Base-by-base conservation (phyloP, 2,329 filamentous ascomycete species). In the Ceratocystis variospora region DNA sequence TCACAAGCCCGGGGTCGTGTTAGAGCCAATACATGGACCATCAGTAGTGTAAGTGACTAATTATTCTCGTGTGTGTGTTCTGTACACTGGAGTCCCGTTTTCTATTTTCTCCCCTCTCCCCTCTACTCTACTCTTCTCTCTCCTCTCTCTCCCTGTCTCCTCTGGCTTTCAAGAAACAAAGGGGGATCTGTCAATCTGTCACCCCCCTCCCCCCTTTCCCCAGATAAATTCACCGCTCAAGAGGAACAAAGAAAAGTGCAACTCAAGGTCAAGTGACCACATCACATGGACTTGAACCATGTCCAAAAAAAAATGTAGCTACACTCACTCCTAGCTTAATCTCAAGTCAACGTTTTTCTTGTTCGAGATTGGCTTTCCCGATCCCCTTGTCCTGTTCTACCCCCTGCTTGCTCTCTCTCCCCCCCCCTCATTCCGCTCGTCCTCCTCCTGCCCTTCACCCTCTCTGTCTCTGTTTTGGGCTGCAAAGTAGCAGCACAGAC, bases 21-120 rank as follows among this genome's bases (percentile, higher is more conserved):
- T 33, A 65, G 66, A 67, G 66, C 57, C 37, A 65, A 67, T 46
- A 67, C 63, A 22, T 67, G 57, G 63, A 62, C 63, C 12, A 67
- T 67, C 45, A 67, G 66, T 19, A 67, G 59, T 63, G 66, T 67
- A 63, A 67, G 63, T 62, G 19, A 28, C 28, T 33, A 22, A 28
- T 3, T 63, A 2, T 46, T 48, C 10, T n/a, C 37, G 19, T 8
- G 15, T 28, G 19, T 28, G 19, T 31, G 28, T 8, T 15, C 10
- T 8, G 28, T 33, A 17, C 53, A 22, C 19, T 15, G 22, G 19
- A 53, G 25, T 5, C 8, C 5, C 3, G 48, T 50, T n/a, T 55
- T 44, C 48, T 33, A 25, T 59, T n/a, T 59, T 17, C 12, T 59
- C 28, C 22, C 28, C 22, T 55, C 50, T 28, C 28, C 28, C n/a